Evolutionary conservation across 2,329 filamentous ascomycete species (phyloP), one percentile per base, ranked within the genome.

Genomic region (Macroventuria anomochaeta): DNA sequence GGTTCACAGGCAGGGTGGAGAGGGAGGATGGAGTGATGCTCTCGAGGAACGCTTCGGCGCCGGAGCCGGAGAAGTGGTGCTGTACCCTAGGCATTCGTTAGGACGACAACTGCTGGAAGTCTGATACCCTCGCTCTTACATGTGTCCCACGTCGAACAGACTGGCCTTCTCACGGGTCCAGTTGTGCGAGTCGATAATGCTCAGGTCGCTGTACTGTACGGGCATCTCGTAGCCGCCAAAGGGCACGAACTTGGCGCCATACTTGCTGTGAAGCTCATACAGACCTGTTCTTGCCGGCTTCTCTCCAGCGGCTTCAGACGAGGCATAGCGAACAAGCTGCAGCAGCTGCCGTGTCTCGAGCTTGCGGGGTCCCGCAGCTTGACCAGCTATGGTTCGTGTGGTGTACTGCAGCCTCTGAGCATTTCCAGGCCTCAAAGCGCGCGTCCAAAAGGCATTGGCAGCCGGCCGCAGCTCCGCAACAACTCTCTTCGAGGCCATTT

Each of bases 211-310:
- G 79, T 97, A 99, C 75, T 95, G 89, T 37, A 99, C 87, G 7
- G 95, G 95, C 91, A 99, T 97, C 65, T 85, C 82, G 79, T 88
- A 96, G 63, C 91, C 92, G 59, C 90, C 93, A 77, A 97, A 99
- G n/a, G 91, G 90, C 42, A 97, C 93, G 86, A 97, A 95, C 79
- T 96, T 97, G 63, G 84, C 95, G 63, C 91, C 91, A 71, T 90
- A 81, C 53, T 85, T 82, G 58, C 93, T 69, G 75, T 96, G 90
- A 18, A 96, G 80, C 66, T 91, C 87, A 75, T 93, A 89, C 18
- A 97, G 81, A 23, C 88, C 86, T 2, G 91, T 96, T 76, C 83
- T 88, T 6, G 63, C 66, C 75, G 79, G 59, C 47, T 71, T 56
- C 18, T 67, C 65, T 25, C 55, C 56, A 20, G 55, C 39, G 3